Conservation (phyloP, 495 filamentous ascomycete species). For the Thozetella sp. region DNA sequence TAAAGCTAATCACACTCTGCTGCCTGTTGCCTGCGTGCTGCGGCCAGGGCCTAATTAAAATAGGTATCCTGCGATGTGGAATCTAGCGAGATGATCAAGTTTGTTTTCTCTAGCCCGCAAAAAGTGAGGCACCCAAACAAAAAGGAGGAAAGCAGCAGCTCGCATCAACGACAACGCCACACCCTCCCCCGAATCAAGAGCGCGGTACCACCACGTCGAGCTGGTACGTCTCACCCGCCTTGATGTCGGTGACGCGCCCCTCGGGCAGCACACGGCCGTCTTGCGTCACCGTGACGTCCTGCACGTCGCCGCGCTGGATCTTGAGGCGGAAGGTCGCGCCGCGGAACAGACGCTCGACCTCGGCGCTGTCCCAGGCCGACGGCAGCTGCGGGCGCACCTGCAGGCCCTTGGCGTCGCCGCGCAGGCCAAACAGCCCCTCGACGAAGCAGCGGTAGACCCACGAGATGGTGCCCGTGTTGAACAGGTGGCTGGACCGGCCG, state of each 20-base stretch:
- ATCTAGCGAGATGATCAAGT: background rate
- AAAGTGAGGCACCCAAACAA: too few species aligned
- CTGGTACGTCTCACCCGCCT: conserved; percentile 36
- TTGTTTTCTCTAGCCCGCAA: background rate
- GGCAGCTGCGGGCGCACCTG: conserved; percentile 50
- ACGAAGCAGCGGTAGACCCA: conserved; percentile 57
- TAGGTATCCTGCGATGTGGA: too few species aligned
- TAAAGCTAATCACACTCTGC: too few species aligned
- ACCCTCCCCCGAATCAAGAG: too few species aligned
- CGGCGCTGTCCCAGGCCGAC: conserved; percentile 46
- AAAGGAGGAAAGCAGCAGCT: too few species aligned
- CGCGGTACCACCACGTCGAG: conserved; percentile 38
- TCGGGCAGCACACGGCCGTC: conserved; percentile 32
- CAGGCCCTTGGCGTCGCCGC: conserved; percentile 47
- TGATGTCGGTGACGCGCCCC: conserved; percentile 36
- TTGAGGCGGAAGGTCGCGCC: conserved; percentile 51
- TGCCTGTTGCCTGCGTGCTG: too few species aligned
- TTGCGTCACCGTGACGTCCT: conserved; percentile 39
- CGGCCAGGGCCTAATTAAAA: too few species aligned
- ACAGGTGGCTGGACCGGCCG: conserved; percentile 54
- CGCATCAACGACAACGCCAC: too few species aligned
- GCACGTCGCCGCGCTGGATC: conserved; percentile 40
- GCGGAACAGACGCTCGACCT: conserved; percentile 48
- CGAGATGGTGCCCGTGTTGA: conserved; percentile 59
- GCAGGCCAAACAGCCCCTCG: conserved; percentile 54